Evolutionary conservation across 495 filamentous ascomycete genomes (phyloP).

Genomic region (Hyaloscypha variabilis): DNA sequence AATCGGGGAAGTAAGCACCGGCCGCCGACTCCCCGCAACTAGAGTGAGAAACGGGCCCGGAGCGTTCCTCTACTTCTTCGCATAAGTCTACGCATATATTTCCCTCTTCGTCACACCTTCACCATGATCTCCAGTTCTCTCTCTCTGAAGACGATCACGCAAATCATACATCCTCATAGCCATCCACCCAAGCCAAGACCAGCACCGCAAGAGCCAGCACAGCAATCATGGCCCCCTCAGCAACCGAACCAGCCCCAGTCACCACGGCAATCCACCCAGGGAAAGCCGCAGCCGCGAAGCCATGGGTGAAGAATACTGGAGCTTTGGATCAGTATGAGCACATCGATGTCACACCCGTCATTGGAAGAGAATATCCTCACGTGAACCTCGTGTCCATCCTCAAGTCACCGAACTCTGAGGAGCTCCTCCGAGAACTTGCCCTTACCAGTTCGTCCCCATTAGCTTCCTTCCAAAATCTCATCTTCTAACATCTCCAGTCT

Average conservation of each 20-base stretch:
- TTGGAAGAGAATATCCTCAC: conserved; percentile 66
- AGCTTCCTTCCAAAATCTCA: conserved; percentile 30
- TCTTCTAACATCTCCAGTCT: conserved; percentile 54
- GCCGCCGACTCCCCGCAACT: background rate
- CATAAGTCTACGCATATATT: background rate
- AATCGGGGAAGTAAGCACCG: background rate
- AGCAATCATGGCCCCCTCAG: conserved; percentile 31
- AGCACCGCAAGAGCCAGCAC: background rate
- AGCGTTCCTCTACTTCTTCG: background rate
- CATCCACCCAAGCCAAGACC: background rate
- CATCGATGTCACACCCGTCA: conserved; percentile 68
- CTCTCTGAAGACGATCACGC: conserved; percentile 14
- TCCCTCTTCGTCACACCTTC: background rate
- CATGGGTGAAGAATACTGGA: conserved; percentile 38
- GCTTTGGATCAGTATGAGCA: conserved; percentile 58
- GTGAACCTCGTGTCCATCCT: conserved; percentile 63
- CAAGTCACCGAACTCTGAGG: conserved; percentile 64
- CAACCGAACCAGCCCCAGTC: conserved; percentile 21
- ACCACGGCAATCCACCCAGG: conserved; percentile 21
- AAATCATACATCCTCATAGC: conserved; percentile 13
- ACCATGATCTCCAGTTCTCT: conserved; percentile 23
- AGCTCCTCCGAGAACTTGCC: conserved; percentile 66
- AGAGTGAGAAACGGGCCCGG: background rate
- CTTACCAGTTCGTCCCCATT: conserved; percentile 58
- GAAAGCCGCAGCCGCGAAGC: conserved; percentile 20